Evolutionary conservation across 2,329 filamentous ascomycete genomes (phyloP), one percentile per base, ranked within the genome.

Genomic region (Trichocomaceae sp.): DNA sequence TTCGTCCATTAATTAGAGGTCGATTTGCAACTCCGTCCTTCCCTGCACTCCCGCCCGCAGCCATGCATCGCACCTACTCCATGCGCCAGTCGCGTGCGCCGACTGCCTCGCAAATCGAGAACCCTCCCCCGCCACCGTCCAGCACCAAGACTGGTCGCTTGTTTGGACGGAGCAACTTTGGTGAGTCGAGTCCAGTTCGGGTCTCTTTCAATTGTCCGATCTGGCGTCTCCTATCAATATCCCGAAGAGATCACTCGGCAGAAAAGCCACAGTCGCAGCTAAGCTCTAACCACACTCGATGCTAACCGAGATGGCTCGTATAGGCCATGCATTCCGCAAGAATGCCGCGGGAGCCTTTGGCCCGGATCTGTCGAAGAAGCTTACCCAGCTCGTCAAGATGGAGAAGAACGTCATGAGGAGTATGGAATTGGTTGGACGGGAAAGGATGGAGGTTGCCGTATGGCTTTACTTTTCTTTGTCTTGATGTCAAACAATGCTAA

Each of bases 351-450:
- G 77, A 39, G 76, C 77, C 57, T 79, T 79, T 66, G 84, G 84
- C 35, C 84, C 91, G 56, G 93, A 99, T 67, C 85, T 99, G 57
- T 87, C 93, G 57, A 96, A 96, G 83, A 99, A 99, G 82, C 85
- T 99, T 59, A 90, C 91, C 41, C 89, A 95, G 77, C 83, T 99
- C 52, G 93, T 99, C 60, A 99, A 99, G 83, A 99, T 99, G 93
- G 93, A 99, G 79, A 99, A 99, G 85, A 97, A 99, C 71, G 89
- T 96, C 55, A 99, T 99, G 93, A 90, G 93, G 73, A 96, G 90
- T 72, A 85, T 97, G 81, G 93, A 99, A 72, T 81, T 90, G 49
- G 93, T 97, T 52, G 90, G 90, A 46, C 86, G 90, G 68, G 93
- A 99, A 80, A 86, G 93, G 65, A 97, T 97, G 90, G 93, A 97